Conservation (phyloP, 495 filamentous ascomycete species). For the Daldinia decipiens region DNA sequence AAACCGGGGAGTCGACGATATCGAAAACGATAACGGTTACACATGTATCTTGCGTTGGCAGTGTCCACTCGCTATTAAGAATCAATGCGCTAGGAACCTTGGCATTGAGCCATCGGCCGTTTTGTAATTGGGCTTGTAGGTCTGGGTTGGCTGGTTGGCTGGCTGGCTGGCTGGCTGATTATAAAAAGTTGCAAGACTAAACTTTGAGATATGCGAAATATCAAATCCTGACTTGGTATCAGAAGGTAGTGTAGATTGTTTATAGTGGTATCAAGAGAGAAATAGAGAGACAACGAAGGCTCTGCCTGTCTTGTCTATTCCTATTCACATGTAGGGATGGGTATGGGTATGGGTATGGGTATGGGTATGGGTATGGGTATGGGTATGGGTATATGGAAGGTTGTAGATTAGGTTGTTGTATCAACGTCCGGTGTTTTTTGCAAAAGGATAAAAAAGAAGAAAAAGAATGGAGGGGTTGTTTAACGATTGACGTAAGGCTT, state of each 20-base stretch:
- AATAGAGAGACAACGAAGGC: neutral
- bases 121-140: constrained; percentile 24
- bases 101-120: constrained; percentile 19
- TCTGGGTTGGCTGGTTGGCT: constrained; percentile 3
- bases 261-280: neutral
- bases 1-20: constrained; percentile 1
- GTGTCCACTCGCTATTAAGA: constrained; percentile 7
- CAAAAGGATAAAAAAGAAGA: constrained; percentile 12
- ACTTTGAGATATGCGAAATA: constrained; percentile 18
- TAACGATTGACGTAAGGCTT: constrained; percentile 43
- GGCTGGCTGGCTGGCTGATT: constrained; percentile 1
- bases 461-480: constrained; percentile 31
- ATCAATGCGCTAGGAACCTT: constrained; percentile 23
- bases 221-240: constrained; percentile 19
- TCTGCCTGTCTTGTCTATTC: neutral
- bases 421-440: constrained; percentile 15
- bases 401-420: constrained; percentile 16
- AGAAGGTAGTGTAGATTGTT: neutral
- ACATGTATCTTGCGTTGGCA: constrained; percentile 1
- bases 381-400: neutral
- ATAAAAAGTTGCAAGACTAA: constrained; percentile 1
- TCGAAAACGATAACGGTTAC: neutral
- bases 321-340: neutral
- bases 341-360: neutral
- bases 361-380: constrained; percentile 1